These are phyloP conservation scores for Trichophyton benhamiae DNA, from an alignment of 2,329 filamentous ascomycete species.

Conservation along the genomic window DNA sequence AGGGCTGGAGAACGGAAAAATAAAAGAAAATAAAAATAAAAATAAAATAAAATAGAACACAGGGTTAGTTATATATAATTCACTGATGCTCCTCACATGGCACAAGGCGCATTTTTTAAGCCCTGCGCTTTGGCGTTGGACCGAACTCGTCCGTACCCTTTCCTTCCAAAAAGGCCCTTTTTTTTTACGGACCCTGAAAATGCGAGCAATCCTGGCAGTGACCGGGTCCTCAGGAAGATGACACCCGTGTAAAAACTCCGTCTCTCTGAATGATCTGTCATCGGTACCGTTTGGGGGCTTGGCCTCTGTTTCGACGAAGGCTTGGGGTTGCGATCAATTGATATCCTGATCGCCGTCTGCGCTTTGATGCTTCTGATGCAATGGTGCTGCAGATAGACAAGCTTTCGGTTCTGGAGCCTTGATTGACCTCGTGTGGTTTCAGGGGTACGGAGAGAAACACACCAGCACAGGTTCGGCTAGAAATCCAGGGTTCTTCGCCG, in stretches of 20 bases:
- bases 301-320: neutral
- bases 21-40: neutral
- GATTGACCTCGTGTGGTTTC: neutral
- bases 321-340: neutral
- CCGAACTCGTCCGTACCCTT: neutral
- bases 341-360: neutral
- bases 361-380: constrained; percentile 1
- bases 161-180: neutral
- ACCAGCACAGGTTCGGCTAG: neutral
- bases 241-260: neutral
- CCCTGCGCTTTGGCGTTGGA: neutral
- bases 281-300: neutral
- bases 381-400: constrained; percentile 3
- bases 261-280: neutral
- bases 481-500: neutral
- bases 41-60: too few relatives aligned
- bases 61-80: neutral
- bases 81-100: neutral
- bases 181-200: neutral
- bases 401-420: neutral
- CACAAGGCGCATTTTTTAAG: neutral
- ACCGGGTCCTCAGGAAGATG: neutral
- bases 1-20: neutral
- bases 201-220: neutral
- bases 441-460: constrained; percentile 1